Evolutionary conservation across 768 basidiomycete genomes (phyloP).

Genomic region (Suillus weaverae): DNA sequence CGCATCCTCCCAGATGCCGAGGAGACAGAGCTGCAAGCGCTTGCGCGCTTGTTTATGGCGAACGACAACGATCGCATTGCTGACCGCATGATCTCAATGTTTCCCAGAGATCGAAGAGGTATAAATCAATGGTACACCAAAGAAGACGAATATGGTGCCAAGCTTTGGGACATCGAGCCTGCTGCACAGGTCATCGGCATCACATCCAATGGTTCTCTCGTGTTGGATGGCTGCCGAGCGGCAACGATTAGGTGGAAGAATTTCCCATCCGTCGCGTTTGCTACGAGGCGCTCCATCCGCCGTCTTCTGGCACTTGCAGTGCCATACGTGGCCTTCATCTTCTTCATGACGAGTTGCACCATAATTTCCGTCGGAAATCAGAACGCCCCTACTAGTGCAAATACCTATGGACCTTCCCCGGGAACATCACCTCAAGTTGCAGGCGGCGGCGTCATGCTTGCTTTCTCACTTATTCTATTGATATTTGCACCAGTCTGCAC

Average conservation of each 20-base stretch:
- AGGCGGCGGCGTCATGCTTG: background rate
- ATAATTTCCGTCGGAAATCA: background rate
- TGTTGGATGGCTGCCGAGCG: conserved; percentile 26
- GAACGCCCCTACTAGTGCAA: background rate
- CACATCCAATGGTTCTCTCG: conserved; percentile 15
- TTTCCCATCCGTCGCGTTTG: conserved; percentile 22
- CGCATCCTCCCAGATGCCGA: conserved; percentile 19
- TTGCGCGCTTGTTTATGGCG: conserved; percentile 24
- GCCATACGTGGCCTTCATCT: conserved; percentile 10
- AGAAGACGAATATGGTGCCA: conserved; percentile 16
- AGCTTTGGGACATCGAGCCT: conserved; percentile 23
- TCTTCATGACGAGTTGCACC: background rate
- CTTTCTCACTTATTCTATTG: conserved; percentile 13
- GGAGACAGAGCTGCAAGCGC: conserved; percentile 23
- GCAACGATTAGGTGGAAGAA: conserved; percentile 24
- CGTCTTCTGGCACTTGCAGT: conserved; percentile 10
- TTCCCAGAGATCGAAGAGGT: conserved; percentile 8
- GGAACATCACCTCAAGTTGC: background rate
- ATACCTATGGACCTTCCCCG: background rate
- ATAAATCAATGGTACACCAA: conserved; percentile 22
- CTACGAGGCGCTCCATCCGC: conserved; percentile 13
- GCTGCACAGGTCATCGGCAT: conserved; percentile 20
- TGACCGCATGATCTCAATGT: conserved; percentile 24
- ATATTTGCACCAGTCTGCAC: conserved; percentile 12
- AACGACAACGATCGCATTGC: conserved; percentile 24